Conservation (phyloP, 495 filamentous ascomycete species). For the Annulohypoxylon maeteangense region DNA sequence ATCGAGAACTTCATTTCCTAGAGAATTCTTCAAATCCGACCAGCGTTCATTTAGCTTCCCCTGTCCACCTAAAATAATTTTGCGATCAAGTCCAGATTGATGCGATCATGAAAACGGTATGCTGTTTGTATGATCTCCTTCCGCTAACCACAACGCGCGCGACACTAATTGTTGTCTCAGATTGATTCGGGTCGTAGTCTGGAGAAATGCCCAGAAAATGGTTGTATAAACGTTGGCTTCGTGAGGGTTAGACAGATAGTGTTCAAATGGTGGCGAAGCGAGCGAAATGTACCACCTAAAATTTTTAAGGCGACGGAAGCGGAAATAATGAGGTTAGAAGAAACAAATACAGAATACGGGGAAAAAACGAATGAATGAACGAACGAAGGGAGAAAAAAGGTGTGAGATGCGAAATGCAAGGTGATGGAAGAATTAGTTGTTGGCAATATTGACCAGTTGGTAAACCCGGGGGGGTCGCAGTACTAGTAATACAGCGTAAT, state of each 20-base stretch:
- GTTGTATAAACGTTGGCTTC: background rate
- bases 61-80: background rate
- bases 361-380: constrained; percentile 22
- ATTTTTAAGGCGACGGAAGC: background rate
- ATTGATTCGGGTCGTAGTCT: background rate
- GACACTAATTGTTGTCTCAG: constrained; percentile 1
- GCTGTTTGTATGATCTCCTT: background rate
- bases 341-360: constrained; percentile 6
- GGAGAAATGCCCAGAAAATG: background rate
- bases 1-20: constrained; percentile 30
- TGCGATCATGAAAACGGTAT: constrained; percentile 20
- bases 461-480: constrained; percentile 8
- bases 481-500: constrained; percentile 1
- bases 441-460: background rate
- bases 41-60: constrained; percentile 9
- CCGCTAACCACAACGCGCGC: constrained; percentile 1
- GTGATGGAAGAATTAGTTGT: constrained; percentile 8
- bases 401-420: background rate
- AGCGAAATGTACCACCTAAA: constrained; percentile 30
- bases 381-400: constrained; percentile 19
- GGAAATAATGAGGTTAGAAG: background rate
- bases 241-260: background rate
- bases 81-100: background rate
- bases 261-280: constrained; percentile 25
- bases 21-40: constrained; percentile 15